Conservation (phyloP, 176 grass and related monocot species). For the Typha latifolia region DNA sequence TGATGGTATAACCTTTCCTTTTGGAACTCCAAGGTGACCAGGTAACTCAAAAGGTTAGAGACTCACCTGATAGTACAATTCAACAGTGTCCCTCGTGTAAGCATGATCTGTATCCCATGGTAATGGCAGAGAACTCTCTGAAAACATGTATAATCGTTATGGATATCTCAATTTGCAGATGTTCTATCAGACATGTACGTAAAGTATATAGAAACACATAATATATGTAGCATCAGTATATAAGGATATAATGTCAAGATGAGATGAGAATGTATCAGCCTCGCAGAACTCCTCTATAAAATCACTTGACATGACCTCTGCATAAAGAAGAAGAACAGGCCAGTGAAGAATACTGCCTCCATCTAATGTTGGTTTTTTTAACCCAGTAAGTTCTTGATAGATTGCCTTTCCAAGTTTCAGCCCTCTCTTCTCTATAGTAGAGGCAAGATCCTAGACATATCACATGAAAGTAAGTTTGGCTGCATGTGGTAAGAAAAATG, state of each 20-base stretch:
- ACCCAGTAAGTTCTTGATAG: slow-evolving; percentile 63
- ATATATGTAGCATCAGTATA: slow-evolving; percentile 4
- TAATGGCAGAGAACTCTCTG: slow-evolving; percentile 57
- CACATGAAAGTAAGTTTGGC: background rate
- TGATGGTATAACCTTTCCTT: background rate
- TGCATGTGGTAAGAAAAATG: background rate
- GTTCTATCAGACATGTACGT: background rate
- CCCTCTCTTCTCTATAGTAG: slow-evolving; percentile 61
- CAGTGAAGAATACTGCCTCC: slow-evolving; percentile 63
- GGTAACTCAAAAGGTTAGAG: background rate
- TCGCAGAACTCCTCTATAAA: slow-evolving; percentile 84
- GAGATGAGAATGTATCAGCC: slow-evolving; percentile 47
- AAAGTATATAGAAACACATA: background rate
- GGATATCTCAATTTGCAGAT: slow-evolving; percentile 9
- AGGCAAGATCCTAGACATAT: slow-evolving; percentile 38
- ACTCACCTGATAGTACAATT: slow-evolving; percentile 88
- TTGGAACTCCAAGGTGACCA: background rate
- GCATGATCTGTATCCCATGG: slow-evolving; percentile 65
- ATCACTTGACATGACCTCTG: slow-evolving; percentile 91
- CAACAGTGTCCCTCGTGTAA: slow-evolving; percentile 71
- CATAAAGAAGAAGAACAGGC: slow-evolving; percentile 79
- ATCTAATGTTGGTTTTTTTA: slow-evolving; percentile 61
- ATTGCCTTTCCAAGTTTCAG: slow-evolving; percentile 51
- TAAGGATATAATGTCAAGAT: slow-evolving; percentile 92
- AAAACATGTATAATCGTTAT: slow-evolving; percentile 82